These are phyloP conservation scores for Tripidium arundinaceum DNA, from an alignment of 202 grass and related monocot species.

Conservation along the genomic window DNA sequence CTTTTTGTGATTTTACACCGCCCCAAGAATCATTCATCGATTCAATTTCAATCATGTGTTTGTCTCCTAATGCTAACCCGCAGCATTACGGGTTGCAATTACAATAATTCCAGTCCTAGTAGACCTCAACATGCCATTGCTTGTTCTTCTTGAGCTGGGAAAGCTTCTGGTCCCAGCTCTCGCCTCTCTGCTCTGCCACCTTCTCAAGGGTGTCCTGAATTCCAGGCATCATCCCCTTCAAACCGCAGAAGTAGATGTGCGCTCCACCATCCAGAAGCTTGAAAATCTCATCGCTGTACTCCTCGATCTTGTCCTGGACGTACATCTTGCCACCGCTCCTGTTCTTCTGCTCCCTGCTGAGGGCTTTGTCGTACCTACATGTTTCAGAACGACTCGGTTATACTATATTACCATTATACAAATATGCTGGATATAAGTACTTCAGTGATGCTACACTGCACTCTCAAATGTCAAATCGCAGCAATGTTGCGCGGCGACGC, in stretches of 20 bases:
- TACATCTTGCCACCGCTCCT: conserved; percentile 88
- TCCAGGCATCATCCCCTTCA: conserved; percentile 98
- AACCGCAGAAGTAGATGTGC: conserved; percentile 86
- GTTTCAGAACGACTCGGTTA: neutral
- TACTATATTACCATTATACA: neutral
- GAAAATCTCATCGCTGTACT: conserved; percentile 91
- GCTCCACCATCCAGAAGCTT: conserved; percentile 73
- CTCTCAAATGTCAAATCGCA: neutral
- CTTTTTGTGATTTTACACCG: conserved; percentile 12
- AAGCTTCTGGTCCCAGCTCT: conserved; percentile 85
- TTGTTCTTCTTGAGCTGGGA: conserved; percentile 90
- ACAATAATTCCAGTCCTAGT: conserved; percentile 17
- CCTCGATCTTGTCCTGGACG: conserved; percentile 95
- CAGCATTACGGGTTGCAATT: neutral
- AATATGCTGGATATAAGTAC: neutral
- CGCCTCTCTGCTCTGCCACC: conserved; percentile 78
- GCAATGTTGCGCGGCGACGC: neutral
- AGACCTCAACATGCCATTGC: conserved; percentile 94
- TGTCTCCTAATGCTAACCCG: neutral
- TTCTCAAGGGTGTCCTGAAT: conserved; percentile 86
- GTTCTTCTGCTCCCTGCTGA: conserved; percentile 86
- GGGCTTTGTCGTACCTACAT: conserved; percentile 76
- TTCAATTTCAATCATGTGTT: neutral
- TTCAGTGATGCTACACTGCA: neutral
- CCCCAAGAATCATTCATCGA: neutral